Base-by-base conservation (phyloP, 2,329 filamentous ascomycete species). In the Juglanconis juglandina region DNA sequence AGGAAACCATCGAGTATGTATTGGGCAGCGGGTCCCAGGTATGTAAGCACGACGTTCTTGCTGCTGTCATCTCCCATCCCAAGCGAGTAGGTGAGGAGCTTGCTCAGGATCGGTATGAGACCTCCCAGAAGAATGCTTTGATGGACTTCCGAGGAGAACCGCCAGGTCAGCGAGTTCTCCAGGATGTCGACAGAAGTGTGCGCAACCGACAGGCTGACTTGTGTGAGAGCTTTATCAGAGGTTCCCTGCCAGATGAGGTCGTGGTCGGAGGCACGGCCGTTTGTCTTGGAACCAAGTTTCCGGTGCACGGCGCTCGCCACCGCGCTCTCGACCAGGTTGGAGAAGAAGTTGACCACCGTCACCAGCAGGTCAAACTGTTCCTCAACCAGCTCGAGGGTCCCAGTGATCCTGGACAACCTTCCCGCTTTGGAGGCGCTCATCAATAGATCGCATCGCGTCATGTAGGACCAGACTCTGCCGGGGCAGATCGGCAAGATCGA, bases 151-250 rank as follows among this genome's bases (percentile, higher is more conserved):
- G 83, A 81, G 6, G 84, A 80, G 71, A 96, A 97, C 66, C 88
- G 88, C 95, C 94, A 99, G 5, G 87, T 92, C 35, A 87, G 85
- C 42, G 89, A 90, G 72, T 89, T 95, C 75, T 96, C 92, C 66
- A 96, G 89, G 6, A 96, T 84, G 69, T 96, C 92, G 32, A 96
- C 83, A 64, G 91, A 81, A 2, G 88, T 87, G 66, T 90, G 87
- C 6, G 88, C 87, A 67, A 94, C 89, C 4, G 88, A 87, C 50
- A 88, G 78, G 44, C 92, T 79, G 17, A 93, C 87, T 52, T 85
- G 86, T 49, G 86, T 83, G 66, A 96, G 83, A 44, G 90, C 83
- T 70, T 92, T 89, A 66, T 96, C 90, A 5, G 92, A 90, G 37
- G 91, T 87, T 5, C 89, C 88, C 42, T 90, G 83, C 75, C 87